A percentile compares a stretch with the other conserved stretches of the same genome.
phyloP scores from a whole-genome alignment of 2,329 filamentous ascomycete genomes.

The Neofusicoccum kwambonambiense region DNA sequence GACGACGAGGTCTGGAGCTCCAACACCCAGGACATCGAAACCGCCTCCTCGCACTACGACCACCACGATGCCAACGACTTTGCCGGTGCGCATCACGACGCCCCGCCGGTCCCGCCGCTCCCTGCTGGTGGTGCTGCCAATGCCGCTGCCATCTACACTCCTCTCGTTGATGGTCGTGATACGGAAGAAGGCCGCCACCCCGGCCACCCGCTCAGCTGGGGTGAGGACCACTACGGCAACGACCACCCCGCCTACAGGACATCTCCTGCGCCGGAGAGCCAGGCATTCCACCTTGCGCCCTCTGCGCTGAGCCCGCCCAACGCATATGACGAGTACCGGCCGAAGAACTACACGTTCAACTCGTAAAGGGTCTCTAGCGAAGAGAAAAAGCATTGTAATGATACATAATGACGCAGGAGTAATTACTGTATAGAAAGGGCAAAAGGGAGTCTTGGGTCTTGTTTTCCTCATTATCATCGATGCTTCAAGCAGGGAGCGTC shows the following conservation, averaged over 20 bases:
- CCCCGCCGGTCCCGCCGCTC: slow-evolving; percentile 9
- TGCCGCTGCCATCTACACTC: slow-evolving; percentile 3
- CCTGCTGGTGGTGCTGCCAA: background rate
- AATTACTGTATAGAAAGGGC: slow-evolving; percentile 3
- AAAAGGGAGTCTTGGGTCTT: background rate
- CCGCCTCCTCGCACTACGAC: slow-evolving; percentile 34
- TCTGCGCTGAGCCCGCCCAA: slow-evolving; percentile 6
- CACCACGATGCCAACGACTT: slow-evolving; percentile 42
- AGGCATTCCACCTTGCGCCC: slow-evolving; percentile 8
- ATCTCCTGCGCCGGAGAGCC: background rate
- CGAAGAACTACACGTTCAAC: slow-evolving; percentile 7
- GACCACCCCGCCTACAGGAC: slow-evolving; percentile 14
- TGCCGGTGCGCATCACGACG: background rate
- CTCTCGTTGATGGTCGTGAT: slow-evolving; percentile 26
- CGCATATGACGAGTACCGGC: slow-evolving; percentile 16
- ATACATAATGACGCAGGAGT: slow-evolving; percentile 1
- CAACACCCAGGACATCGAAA: slow-evolving; percentile 40
- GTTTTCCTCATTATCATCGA: background rate
- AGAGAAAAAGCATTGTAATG: background rate
- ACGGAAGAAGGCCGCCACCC: slow-evolving; percentile 41
- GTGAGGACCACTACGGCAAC: slow-evolving; percentile 22
- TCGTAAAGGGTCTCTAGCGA: background rate
- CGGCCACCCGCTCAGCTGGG: slow-evolving; percentile 40
- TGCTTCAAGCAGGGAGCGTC: background rate
- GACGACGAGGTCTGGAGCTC: slow-evolving; percentile 44